phyloP scores from a whole-genome alignment of 2,329 filamentous ascomycete genomes.

The Scedosporium aurantiacum region DNA sequence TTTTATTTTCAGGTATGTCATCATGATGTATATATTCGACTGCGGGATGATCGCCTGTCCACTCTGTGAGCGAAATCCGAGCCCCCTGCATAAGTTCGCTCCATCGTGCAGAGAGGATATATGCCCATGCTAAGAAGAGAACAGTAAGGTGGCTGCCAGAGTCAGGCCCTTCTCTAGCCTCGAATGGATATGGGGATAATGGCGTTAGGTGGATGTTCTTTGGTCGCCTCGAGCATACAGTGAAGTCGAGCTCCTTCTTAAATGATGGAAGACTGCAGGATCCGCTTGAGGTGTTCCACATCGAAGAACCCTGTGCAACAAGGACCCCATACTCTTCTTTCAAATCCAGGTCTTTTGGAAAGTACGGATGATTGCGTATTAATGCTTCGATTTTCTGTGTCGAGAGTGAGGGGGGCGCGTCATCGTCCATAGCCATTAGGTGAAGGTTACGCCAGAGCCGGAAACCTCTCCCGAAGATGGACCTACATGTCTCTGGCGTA shows the following conservation, averaged over 20 bases:
- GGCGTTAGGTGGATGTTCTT: not conserved
- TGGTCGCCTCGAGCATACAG: not conserved
- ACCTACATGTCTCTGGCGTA: not conserved
- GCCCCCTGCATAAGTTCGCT: not conserved
- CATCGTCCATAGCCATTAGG: not conserved
- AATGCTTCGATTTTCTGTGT: not conserved
- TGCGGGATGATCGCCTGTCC: not conserved
- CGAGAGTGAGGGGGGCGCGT: not conserved
- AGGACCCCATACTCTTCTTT: not conserved
- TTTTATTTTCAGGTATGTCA: not conserved
- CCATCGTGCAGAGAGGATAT: not conserved
- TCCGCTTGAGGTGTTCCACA: not conserved
- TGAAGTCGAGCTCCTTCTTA: not conserved
- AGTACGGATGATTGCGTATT: not conserved
- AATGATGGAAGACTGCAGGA: not conserved
- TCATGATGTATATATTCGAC: too few relatives aligned
- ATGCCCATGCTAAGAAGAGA: not conserved
- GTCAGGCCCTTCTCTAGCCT: not conserved
- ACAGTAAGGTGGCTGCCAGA: not conserved
- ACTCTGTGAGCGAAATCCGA: not conserved
- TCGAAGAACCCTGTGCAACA: not conserved
- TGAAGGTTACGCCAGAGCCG: not conserved
- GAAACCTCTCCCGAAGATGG: not conserved
- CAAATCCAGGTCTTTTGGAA: not conserved
- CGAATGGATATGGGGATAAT: not conserved